Base-by-base conservation (phyloP, 1,284 basidiomycete species). In the Exsudoporus floridanus region DNA sequence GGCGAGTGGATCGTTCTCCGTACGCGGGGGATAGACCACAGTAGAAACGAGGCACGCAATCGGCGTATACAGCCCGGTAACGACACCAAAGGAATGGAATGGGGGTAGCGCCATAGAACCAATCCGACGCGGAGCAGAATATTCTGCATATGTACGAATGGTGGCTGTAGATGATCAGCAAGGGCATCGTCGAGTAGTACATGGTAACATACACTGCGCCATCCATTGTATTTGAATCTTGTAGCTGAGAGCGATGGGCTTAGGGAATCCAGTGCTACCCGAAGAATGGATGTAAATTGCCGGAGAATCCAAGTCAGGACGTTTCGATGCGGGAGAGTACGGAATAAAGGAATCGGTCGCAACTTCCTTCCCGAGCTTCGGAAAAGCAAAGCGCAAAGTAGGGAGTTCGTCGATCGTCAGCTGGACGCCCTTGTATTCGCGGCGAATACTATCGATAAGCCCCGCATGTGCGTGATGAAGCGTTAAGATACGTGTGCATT, bases 221-320 rank as follows among this genome's bases (percentile, higher is more conserved):
- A 69, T 3, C 59, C 63, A 69, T 12, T 69, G 57, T 2, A 68
- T 52, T 34, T 66, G 59, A 18, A 57, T 46, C 10, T 53, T 56
- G 50, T 73, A 46, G 0, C 50, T 63, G 33, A 62, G 61, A 9
- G 63, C 25, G 30, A 73, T 73, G 0, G 64, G 48, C 48, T 73
- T 73, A 0, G 73, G 73, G 41, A 69, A 67, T 19, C 73, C 72
- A 0, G 70, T 75, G 34, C 71, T 74, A 4, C 73, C 72, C 1
- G 71, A 73, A 3, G 73, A 74, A 46, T 73, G 73, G 9, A 73
- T 37, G 19, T 73, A 73, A 13, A 70, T 38, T 0, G 56, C 56
- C 1, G 61, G 53, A 13, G 67, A 63, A 23, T 62, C 53, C 38
- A 58, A 13, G 5, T 57, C 49, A 4, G 69, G 63, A 13, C 54